These are phyloP conservation scores for Hypoxylon sp. DNA, from an alignment of 2,329 filamentous ascomycete species.

Conservation along the genomic window DNA sequence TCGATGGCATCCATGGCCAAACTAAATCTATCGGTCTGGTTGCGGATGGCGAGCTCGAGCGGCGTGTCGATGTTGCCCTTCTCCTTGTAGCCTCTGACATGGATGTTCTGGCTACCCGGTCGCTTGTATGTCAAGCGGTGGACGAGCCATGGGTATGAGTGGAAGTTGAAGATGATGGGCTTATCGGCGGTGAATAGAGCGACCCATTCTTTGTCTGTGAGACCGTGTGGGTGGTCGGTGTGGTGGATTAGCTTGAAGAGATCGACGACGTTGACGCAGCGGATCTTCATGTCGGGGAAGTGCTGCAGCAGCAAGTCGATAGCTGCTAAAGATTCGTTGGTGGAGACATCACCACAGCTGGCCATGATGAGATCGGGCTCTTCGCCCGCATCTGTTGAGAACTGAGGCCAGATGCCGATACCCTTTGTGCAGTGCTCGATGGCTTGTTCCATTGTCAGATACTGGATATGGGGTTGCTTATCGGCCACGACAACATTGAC, in stretches of 20 bases:
- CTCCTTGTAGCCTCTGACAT: constrained; percentile 84
- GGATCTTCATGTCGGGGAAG: constrained; percentile 80
- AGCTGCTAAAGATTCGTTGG: constrained; percentile 80
- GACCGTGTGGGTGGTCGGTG: constrained; percentile 79
- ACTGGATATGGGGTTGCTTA: constrained; percentile 85
- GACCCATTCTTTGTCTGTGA: constrained; percentile 75
- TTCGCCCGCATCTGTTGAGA: constrained; percentile 76
- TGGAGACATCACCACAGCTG: constrained; percentile 80
- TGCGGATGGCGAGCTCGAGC: constrained; percentile 82
- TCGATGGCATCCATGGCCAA: constrained; percentile 84
- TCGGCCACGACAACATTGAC: constrained; percentile 86
- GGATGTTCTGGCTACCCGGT: constrained; percentile 75
- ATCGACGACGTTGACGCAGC: constrained; percentile 85
- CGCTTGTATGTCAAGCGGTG: constrained; percentile 84
- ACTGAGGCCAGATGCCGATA: constrained; percentile 83
- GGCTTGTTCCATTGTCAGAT: constrained; percentile 79
- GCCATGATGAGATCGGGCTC: constrained; percentile 85
- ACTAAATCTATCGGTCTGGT: constrained; percentile 82
- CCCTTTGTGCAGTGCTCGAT: constrained; percentile 84
- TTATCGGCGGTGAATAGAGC: constrained; percentile 79
- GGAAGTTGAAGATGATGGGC: constrained; percentile 87
- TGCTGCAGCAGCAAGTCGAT: constrained; percentile 80
- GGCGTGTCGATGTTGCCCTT: constrained; percentile 90
- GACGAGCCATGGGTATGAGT: constrained; percentile 85
- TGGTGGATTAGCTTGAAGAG: constrained; percentile 83